Base-by-base conservation (phyloP, 306 rosid species). In the Mimosa pudica region DNA sequence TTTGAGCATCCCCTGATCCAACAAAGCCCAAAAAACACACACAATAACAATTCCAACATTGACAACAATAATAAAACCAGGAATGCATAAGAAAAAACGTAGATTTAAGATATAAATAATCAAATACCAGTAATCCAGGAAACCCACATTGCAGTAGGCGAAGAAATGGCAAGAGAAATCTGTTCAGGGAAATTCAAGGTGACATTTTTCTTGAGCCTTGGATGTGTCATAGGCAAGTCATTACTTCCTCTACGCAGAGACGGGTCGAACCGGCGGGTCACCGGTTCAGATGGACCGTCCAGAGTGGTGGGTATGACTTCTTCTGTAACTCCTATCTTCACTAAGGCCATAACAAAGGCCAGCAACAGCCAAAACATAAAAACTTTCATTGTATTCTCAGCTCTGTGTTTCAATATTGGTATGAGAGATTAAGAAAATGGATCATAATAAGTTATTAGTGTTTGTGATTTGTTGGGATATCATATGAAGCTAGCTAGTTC, bases 121-220 rank as follows among this genome's bases (percentile, higher is more conserved):
- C 1, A 38, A 78, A 36, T 92, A 94, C 98, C 97, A 45, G 98
- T 92, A 33, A 92, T 88, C 97, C 97, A 94, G 79, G 98, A 92
- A 80, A 90, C 81, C 97, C 97, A 92, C 89, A 92, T 88, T 36
- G 98, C 85, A 83, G 90, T 79, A 47, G 97, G 88, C 17, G 97
- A 87, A 55, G 97, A 90, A 76, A 94, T 77, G 2, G 98, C 97
- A 65, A 94, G 88, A 51, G 94, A 84, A 44, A 94, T 90, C 85
- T 94, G 98, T 77, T 94, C 97, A 0, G 97, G 98, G 69, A 89
- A 89, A 77, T 92, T 89, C 0, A 76, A 57, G 52, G 93, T 81
- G 35, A 90, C 97, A 47, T 92, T 92, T 85, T 81, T 89, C 89
- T 75, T 91, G 45, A 94, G 88, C 85, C 97, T 90, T 42, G 97